Conservation (phyloP, 768 basidiomycete species). For the Pleurotus platypus region DNA sequence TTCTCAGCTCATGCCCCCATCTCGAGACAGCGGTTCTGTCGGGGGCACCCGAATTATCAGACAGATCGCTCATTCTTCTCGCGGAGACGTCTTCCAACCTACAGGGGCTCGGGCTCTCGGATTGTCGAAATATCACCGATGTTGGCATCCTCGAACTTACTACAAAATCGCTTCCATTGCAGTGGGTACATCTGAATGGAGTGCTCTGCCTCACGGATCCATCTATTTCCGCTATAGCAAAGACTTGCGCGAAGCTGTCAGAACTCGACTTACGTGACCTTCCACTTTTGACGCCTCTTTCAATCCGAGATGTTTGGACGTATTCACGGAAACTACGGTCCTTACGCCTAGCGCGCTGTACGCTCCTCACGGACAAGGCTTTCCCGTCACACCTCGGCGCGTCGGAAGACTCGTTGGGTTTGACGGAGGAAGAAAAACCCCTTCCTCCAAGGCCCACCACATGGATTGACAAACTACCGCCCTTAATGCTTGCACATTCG, state of each 20-base stretch:
- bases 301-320: constrained; percentile 78
- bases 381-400: constrained; percentile 54
- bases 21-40: constrained; percentile 68
- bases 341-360: constrained; percentile 76
- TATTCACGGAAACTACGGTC: constrained; percentile 76
- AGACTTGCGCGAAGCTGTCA: constrained; percentile 69
- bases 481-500: constrained; percentile 57
- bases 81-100: constrained; percentile 62
- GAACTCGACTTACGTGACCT: constrained; percentile 80
- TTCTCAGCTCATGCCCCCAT: constrained; percentile 58
- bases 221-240: constrained; percentile 66
- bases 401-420: constrained; percentile 17
- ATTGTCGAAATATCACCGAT: constrained; percentile 75
- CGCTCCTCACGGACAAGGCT: constrained; percentile 71
- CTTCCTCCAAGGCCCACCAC: constrained; percentile 53
- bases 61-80: constrained; percentile 64
- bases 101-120: constrained; percentile 71
- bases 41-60: constrained; percentile 63
- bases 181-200: constrained; percentile 72
- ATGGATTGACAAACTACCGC: constrained; percentile 60
- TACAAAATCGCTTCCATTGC: constrained; percentile 60
- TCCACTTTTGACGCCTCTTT: constrained; percentile 60
- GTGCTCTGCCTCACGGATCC: constrained; percentile 59
- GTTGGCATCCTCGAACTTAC: constrained; percentile 73
- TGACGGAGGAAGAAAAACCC: constrained; percentile 38